Evolutionary conservation across 148 eudicot genomes (phyloP).

Genomic region (Amaranthus hypochondriacus): DNA sequence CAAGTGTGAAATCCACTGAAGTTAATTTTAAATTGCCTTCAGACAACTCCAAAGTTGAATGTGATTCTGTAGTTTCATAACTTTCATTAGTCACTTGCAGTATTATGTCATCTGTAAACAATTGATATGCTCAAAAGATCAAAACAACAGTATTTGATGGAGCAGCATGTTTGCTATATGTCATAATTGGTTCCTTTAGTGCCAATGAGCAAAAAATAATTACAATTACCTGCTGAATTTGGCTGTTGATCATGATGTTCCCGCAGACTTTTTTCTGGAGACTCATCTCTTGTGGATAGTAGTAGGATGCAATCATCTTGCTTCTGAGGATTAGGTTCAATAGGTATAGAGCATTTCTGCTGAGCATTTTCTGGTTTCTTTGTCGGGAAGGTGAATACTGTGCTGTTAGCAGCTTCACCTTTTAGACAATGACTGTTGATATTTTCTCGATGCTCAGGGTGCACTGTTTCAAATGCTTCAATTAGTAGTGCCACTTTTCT

Average conservation of each 20-base stretch:
- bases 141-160: background rate
- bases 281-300: background rate
- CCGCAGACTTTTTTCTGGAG: conserved; percentile 10
- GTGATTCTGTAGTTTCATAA: conserved; percentile 3
- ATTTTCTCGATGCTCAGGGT: conserved; percentile 27
- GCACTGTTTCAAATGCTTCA: conserved; percentile 40
- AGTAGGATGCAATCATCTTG: conserved; percentile 10
- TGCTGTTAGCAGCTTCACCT: conserved; percentile 7
- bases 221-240: conserved; percentile 21
- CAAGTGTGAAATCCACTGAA: conserved; percentile 8
- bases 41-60: conserved; percentile 9
- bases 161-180: conserved; percentile 2
- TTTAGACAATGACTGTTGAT: conserved; percentile 6
- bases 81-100: conserved; percentile 1
- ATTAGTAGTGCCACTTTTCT: conserved; percentile 31
- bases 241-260: conserved; percentile 11
- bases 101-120: conserved; percentile 18
- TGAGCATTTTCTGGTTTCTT: background rate
- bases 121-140: background rate
- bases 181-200: conserved; percentile 3
- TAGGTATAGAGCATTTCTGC: conserved; percentile 12
- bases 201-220: conserved; percentile 8
- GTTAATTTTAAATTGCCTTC: background rate
- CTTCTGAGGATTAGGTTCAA: conserved; percentile 15
- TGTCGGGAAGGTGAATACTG: background rate